A percentile compares a stretch with the other conserved stretches of the same genome.
Conservation (phyloP, 129 eudicot species). For the Deinandra increscens region DNA sequence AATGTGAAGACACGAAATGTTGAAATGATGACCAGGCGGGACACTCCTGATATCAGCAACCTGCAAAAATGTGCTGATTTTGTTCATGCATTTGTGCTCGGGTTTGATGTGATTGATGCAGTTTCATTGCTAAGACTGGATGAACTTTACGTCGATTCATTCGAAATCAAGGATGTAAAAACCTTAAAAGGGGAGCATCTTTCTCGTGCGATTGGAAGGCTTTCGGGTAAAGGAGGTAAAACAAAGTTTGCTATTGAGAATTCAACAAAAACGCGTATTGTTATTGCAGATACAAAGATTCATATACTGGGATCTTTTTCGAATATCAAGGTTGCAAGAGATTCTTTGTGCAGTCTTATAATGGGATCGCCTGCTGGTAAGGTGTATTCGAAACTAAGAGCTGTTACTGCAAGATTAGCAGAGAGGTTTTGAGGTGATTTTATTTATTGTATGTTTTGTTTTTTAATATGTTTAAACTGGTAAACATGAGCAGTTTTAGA, state of each 20-base stretch:
- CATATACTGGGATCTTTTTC: constrained; percentile 75
- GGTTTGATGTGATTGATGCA: constrained; percentile 68
- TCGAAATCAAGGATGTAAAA: constrained; percentile 76
- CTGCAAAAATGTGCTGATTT: constrained; percentile 80
- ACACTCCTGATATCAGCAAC: constrained; percentile 74
- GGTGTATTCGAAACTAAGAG: constrained; percentile 70
- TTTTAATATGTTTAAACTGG: constrained; percentile 16
- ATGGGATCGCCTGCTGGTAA: constrained; percentile 70
- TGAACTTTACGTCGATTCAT: constrained; percentile 76
- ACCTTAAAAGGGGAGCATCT: constrained; percentile 68
- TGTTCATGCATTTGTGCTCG: constrained; percentile 78
- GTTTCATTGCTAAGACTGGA: constrained; percentile 62
- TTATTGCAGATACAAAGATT: constrained; percentile 69
- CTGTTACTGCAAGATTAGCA: constrained; percentile 61
- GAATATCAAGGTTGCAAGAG: constrained; percentile 69
- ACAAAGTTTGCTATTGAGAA: constrained; percentile 74
- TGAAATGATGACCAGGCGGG: constrained; percentile 62
- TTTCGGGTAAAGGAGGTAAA: constrained; percentile 77
- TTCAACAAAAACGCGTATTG: constrained; percentile 72
- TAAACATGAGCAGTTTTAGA: too few species aligned
- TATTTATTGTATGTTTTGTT: background rate
- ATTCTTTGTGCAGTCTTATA: constrained; percentile 64
- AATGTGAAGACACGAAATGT: constrained; percentile 62
- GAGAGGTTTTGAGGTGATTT: constrained; percentile 54
- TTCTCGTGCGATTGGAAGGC: constrained; percentile 70